Conservation (phyloP, 495 filamentous ascomycete genomes). For the Aspergillus homomorphus region DNA sequence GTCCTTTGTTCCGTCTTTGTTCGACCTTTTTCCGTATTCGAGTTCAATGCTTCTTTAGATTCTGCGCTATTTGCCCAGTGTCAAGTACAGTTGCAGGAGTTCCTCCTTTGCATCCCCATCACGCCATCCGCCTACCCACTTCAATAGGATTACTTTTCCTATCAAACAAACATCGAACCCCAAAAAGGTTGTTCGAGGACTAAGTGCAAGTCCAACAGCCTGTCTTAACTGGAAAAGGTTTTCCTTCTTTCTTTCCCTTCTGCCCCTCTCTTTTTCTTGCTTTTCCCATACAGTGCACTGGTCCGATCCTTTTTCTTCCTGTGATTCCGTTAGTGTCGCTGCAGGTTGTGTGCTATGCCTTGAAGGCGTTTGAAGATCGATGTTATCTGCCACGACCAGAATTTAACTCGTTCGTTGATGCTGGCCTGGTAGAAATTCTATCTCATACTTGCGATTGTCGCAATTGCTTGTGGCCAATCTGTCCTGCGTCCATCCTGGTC, state of each 20-base stretch:
- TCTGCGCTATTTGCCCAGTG: neutral
- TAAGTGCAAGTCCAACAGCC: neutral
- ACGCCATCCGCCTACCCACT: neutral
- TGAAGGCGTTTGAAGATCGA: neutral
- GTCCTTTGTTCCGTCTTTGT: neutral
- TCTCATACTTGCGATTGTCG: conserved; percentile 14
- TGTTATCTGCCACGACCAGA: neutral
- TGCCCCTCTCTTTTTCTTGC: neutral
- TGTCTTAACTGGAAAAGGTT: neutral
- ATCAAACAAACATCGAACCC: neutral
- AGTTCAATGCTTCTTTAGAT: neutral
- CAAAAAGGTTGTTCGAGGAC: too few relatives aligned
- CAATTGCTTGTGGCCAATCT: conserved; percentile 25
- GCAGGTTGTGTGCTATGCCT: neutral
- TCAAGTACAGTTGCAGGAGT: neutral
- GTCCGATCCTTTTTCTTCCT: conserved; percentile 10
- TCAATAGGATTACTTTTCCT: neutral
- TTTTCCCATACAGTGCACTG: conserved; percentile 5
- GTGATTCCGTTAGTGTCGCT: conserved; percentile 10
- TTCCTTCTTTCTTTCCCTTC: neutral
- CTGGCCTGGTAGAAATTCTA: conserved; percentile 9
- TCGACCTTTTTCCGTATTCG: neutral
- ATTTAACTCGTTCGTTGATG: neutral
- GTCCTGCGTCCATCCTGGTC: conserved; percentile 43
- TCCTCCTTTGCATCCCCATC: neutral